Conservation (phyloP, 2,329 filamentous ascomycete species). For the Bipolaris victoriae region DNA sequence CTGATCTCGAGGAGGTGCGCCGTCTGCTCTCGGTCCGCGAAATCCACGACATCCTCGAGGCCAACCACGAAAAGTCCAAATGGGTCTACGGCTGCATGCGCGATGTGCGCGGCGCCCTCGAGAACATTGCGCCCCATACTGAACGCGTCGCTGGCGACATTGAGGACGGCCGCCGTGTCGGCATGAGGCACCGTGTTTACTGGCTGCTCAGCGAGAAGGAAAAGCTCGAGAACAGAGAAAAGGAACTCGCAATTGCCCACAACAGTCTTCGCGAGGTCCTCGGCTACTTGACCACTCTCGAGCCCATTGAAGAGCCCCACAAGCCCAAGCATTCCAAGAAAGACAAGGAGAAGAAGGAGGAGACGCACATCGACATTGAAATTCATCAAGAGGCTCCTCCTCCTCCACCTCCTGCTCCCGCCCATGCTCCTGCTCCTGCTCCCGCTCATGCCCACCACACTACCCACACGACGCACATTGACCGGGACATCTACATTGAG, state of each 20-base stretch:
- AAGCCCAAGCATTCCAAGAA: constrained; percentile 21
- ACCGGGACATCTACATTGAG: constrained; percentile 40
- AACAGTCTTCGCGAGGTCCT: constrained; percentile 46
- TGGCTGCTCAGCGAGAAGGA: constrained; percentile 51
- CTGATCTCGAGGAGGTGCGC: constrained; percentile 48
- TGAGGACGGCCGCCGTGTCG: constrained; percentile 44
- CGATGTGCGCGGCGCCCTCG: constrained; percentile 45
- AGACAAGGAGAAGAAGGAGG: constrained; percentile 26
- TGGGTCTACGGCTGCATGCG: constrained; percentile 49
- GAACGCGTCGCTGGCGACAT: constrained; percentile 45
- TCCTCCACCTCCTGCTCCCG: constrained; percentile 9
- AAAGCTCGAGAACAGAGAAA: constrained; percentile 47
- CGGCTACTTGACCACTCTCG: constrained; percentile 43
- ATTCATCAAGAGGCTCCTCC: constrained; percentile 32
- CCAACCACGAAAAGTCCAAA: constrained; percentile 45
- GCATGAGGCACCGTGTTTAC: constrained; percentile 45
- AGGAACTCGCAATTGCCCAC: constrained; percentile 45
- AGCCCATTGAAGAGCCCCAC: constrained; percentile 37
- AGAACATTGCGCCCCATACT: constrained; percentile 47
- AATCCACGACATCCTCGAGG: constrained; percentile 47
- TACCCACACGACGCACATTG: constrained; percentile 33
- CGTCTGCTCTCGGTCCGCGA: constrained; percentile 47
- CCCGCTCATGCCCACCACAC: constrained; percentile 12
- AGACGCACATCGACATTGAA: constrained; percentile 42
- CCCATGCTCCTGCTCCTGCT: background rate